phyloP scores from a whole-genome alignment of 2,329 filamentous ascomycete genomes.

The Harringtonia lauricola region DNA sequence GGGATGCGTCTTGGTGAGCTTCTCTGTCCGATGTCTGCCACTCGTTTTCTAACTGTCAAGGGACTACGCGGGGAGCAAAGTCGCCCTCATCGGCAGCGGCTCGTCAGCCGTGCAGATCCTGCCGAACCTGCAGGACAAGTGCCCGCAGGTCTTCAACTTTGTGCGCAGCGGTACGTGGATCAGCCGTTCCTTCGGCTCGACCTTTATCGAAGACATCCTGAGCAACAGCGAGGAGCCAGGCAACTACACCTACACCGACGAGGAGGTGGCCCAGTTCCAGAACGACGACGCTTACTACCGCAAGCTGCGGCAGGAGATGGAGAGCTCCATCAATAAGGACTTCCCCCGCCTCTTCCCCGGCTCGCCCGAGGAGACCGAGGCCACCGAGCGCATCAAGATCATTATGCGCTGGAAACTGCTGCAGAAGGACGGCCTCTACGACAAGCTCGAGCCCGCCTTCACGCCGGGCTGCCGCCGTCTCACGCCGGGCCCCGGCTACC shows the following conservation, averaged over 20 bases:
- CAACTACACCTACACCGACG: conserved; percentile 23
- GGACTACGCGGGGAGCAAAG: conserved; percentile 33
- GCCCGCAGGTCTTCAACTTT: conserved; percentile 22
- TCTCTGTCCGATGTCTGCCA: background rate
- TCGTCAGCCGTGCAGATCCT: conserved; percentile 42
- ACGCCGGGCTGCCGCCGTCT: conserved; percentile 34
- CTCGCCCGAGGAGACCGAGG: conserved; percentile 27
- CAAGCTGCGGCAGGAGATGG: background rate
- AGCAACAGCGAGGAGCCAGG: conserved; percentile 29
- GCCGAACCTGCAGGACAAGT: conserved; percentile 31
- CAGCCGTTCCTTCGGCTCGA: conserved; percentile 24
- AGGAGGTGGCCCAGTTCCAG: background rate
- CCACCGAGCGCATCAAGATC: conserved; percentile 25
- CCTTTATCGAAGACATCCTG: conserved; percentile 23
- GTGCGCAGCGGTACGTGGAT: conserved; percentile 30
- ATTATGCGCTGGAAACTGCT: conserved; percentile 35
- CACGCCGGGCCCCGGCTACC: conserved; percentile 38
- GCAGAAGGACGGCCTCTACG: conserved; percentile 34
- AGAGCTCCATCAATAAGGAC: conserved; percentile 3
- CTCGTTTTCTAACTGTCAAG: conserved; percentile 20
- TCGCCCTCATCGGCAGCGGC: conserved; percentile 44
- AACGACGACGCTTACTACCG: background rate
- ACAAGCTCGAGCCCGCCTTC: conserved; percentile 36
- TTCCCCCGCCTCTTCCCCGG: conserved; percentile 23
- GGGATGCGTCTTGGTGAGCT: conserved; percentile 23